These are phyloP conservation scores for Colletotrichum endophyticum DNA, from an alignment of 2,329 filamentous ascomycete genomes.

Conservation along the genomic window DNA sequence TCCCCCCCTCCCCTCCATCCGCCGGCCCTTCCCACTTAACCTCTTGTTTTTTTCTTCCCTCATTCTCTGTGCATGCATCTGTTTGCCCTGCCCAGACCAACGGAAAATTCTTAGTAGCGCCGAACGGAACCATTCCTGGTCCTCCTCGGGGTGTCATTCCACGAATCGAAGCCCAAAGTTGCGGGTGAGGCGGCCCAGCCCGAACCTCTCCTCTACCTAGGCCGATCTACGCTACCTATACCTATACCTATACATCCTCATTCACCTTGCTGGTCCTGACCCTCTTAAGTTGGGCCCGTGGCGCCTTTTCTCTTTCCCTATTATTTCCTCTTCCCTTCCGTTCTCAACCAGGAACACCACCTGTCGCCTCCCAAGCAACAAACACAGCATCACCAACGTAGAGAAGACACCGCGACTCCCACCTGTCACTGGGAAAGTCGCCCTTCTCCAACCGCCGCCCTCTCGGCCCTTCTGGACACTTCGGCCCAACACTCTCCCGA, in stretches of 20 bases:
- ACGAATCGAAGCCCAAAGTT: constrained; percentile 13
- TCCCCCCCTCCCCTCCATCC: background rate
- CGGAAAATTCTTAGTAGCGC: constrained; percentile 8
- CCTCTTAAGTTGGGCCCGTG: background rate
- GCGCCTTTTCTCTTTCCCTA: background rate
- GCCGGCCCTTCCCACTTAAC: constrained; percentile 3
- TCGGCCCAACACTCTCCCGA: background rate
- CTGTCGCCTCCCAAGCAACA: background rate
- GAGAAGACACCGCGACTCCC: background rate
- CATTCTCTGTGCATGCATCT: background rate
- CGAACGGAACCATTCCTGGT: constrained; percentile 4
- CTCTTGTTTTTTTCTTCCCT: background rate
- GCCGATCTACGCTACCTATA: background rate
- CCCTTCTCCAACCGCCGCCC: background rate
- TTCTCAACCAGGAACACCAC: background rate
- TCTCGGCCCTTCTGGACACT: background rate
- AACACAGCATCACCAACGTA: background rate
- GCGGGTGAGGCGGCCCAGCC: constrained; percentile 16
- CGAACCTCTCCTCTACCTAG: background rate
- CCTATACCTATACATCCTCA: background rate
- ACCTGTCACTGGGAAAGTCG: background rate
- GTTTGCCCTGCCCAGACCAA: background rate
- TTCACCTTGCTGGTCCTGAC: background rate
- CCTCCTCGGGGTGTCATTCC: constrained; percentile 14
- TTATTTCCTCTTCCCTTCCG: background rate